phyloP scores from a whole-genome alignment of 768 basidiomycete species.

The Mycena kentingensis region DNA sequence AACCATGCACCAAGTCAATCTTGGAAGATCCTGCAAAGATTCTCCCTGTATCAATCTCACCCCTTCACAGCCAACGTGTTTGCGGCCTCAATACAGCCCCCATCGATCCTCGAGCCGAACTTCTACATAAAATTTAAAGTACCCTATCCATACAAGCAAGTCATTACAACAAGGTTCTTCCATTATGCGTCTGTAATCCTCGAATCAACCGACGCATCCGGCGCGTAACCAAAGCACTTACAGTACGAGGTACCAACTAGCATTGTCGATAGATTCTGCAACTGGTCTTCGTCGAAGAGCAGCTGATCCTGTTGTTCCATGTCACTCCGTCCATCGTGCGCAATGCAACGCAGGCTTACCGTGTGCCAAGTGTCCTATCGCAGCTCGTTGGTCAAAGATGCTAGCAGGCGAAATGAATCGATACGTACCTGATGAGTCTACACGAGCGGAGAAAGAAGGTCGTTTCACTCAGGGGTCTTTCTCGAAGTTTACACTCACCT shows the following conservation, averaged over 20 bases:
- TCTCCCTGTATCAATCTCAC: conserved; percentile 13
- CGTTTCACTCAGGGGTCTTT: conserved; percentile 20
- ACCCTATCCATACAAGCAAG: too few species aligned
- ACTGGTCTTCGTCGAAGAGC: conserved; percentile 85
- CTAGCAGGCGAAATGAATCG: conserved; percentile 8
- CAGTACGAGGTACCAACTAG: conserved; percentile 89
- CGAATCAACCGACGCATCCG: neutral
- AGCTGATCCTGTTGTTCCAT: conserved; percentile 67
- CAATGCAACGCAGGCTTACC: neutral
- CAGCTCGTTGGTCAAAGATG: conserved; percentile 14
- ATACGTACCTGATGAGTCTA: conserved; percentile 64
- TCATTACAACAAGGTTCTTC: too few species aligned
- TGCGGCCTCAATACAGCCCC: neutral
- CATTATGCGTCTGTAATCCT: conserved; percentile 17
- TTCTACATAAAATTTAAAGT: conserved; percentile 7
- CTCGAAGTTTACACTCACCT: conserved; percentile 46
- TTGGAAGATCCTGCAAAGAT: conserved; percentile 18
- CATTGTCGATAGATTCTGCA: conserved; percentile 85
- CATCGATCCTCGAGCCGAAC: conserved; percentile 3
- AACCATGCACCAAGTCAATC: conserved; percentile 1
- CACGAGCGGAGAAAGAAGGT: conserved; percentile 8
- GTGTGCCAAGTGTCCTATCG: conserved; percentile 88
- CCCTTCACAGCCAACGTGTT: conserved; percentile 13
- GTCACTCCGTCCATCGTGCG: neutral
- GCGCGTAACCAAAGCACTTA: conserved; percentile 38